Conservation (phyloP, 1,284 basidiomycete species). For the Stereum hirsutum region DNA sequence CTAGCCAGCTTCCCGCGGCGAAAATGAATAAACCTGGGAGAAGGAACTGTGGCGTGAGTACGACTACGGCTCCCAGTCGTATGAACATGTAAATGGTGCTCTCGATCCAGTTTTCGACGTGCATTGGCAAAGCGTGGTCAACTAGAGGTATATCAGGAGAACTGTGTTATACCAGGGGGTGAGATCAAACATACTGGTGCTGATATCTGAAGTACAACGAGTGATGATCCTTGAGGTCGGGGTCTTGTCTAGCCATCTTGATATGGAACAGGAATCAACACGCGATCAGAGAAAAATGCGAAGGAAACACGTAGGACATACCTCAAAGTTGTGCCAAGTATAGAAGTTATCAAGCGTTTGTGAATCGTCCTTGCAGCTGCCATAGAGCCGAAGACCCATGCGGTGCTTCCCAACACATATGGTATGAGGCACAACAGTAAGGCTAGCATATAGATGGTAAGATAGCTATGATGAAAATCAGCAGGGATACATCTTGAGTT, state of each 20-base stretch:
- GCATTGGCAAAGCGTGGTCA: too few species aligned
- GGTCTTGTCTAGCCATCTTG: slow-evolving; percentile 50
- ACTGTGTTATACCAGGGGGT: too few species aligned
- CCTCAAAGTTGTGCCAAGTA: slow-evolving; percentile 49
- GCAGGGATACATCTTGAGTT: too few species aligned
- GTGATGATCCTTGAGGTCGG: slow-evolving; percentile 51
- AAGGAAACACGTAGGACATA: too few species aligned
- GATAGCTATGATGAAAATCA: slow-evolving; percentile 26
- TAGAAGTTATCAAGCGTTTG: slow-evolving; percentile 38
- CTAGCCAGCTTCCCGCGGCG: slow-evolving; percentile 35
- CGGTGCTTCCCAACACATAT: slow-evolving; percentile 18
- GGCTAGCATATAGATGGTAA: slow-evolving; percentile 31
- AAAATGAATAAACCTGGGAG: slow-evolving; percentile 31
- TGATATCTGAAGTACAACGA: slow-evolving; percentile 51
- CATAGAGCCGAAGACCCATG: slow-evolving; percentile 31
- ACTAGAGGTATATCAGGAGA: too few species aligned
- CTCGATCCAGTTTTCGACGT: too few species aligned
- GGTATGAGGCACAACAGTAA: slow-evolving; percentile 19
- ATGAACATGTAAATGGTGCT: slow-evolving; percentile 24
- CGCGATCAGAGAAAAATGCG: too few species aligned
- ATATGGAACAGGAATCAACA: too few species aligned
- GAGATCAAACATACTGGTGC: too few species aligned
- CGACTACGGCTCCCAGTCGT: slow-evolving; percentile 33
- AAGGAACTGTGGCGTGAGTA: slow-evolving; percentile 35
- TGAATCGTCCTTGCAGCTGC: slow-evolving; percentile 53